Percentiles rank a stretch among this genome's conserved stretches.
These are phyloP conservation scores for Curvularia sp. DNA, from an alignment of 2,329 filamentous ascomycete species.

Conservation along the genomic window DNA sequence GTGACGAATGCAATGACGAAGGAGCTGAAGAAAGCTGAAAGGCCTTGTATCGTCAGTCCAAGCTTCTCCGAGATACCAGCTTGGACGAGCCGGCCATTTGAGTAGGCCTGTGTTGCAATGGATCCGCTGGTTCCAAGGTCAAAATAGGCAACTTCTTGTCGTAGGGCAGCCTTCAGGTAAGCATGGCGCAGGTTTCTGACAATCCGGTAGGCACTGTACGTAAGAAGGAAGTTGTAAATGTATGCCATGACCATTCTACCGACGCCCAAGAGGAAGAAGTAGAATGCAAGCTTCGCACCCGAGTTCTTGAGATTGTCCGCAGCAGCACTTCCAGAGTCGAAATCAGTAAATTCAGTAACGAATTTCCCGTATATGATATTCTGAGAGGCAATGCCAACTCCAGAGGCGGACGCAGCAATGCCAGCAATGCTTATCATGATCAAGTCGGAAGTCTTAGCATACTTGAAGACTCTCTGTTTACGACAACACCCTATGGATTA, in stretches of 20 bases:
- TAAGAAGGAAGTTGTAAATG: slow-evolving; percentile 22
- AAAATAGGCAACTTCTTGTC: slow-evolving; percentile 41
- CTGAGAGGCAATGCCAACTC: slow-evolving; percentile 21
- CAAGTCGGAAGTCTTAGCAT: slow-evolving; percentile 11
- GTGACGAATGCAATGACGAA: slow-evolving; percentile 90
- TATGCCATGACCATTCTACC: slow-evolving; percentile 18
- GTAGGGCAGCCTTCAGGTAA: slow-evolving; percentile 19
- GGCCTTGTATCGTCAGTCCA: slow-evolving; percentile 51
- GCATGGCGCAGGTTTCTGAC: slow-evolving; percentile 20
- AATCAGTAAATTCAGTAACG: slow-evolving; percentile 19
- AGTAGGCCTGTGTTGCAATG: slow-evolving; percentile 22
- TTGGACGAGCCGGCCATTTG: slow-evolving; percentile 3
- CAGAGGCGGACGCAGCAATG: slow-evolving; percentile 17
- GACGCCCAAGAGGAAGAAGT: slow-evolving; percentile 21
- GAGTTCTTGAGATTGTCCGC: slow-evolving; percentile 5
- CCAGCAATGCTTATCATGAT: slow-evolving; percentile 12
- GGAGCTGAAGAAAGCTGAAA: slow-evolving; percentile 71
- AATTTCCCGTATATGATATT: slow-evolving; percentile 24
- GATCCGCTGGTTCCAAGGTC: slow-evolving; percentile 26
- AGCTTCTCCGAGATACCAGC: slow-evolving; percentile 39
- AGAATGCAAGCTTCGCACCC: slow-evolving; percentile 14
- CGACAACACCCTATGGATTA: neutral
- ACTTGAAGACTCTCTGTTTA: slow-evolving; percentile 18
- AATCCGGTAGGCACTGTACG: slow-evolving; percentile 19
- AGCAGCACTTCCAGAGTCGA: slow-evolving; percentile 12